A percentile compares a stretch with the other conserved stretches of the same genome.
These are phyloP conservation scores for Phyllachora maydis DNA, from an alignment of 2,329 filamentous ascomycete species.

Conservation along the genomic window DNA sequence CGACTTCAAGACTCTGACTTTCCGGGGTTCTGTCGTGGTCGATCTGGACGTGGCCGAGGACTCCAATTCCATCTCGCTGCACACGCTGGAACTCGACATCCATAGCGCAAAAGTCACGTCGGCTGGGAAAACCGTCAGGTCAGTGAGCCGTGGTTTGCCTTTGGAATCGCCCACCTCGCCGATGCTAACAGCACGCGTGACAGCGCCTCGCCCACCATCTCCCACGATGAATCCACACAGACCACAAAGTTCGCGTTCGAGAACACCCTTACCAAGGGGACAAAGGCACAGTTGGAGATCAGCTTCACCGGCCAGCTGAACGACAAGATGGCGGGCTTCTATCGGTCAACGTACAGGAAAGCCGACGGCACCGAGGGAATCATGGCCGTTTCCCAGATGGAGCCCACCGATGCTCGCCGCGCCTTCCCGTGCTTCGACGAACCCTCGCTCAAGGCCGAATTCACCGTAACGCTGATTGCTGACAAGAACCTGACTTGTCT, in stretches of 20 bases:
- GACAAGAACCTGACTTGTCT: slow-evolving; percentile 81
- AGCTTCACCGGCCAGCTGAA: slow-evolving; percentile 63
- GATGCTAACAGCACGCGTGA: slow-evolving; percentile 13
- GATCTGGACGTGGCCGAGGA: slow-evolving; percentile 76
- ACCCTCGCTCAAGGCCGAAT: slow-evolving; percentile 80
- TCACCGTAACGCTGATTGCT: slow-evolving; percentile 76
- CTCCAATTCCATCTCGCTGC: slow-evolving; percentile 67
- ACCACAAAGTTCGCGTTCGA: slow-evolving; percentile 65
- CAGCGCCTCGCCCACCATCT: slow-evolving; percentile 43
- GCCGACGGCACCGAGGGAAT: slow-evolving; percentile 59
- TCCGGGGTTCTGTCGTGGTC: slow-evolving; percentile 66
- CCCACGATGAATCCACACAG: slow-evolving; percentile 62
- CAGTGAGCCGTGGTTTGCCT: no score
- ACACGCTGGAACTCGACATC: slow-evolving; percentile 74
- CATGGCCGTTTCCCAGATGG: slow-evolving; percentile 87
- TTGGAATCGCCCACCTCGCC: no score
- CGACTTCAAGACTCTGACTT: slow-evolving; percentile 72
- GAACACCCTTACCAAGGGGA: slow-evolving; percentile 49
- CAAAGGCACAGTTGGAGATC: slow-evolving; percentile 58
- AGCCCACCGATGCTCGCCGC: slow-evolving; percentile 79
- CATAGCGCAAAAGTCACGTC: slow-evolving; percentile 48
- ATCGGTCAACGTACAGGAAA: slow-evolving; percentile 79
- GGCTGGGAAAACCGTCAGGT: slow-evolving; percentile 30
- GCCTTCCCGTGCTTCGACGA: slow-evolving; percentile 97
- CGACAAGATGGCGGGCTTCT: slow-evolving; percentile 80